phyloP scores from a whole-genome alignment of 768 basidiomycete species.

The Lactarius sp. region DNA sequence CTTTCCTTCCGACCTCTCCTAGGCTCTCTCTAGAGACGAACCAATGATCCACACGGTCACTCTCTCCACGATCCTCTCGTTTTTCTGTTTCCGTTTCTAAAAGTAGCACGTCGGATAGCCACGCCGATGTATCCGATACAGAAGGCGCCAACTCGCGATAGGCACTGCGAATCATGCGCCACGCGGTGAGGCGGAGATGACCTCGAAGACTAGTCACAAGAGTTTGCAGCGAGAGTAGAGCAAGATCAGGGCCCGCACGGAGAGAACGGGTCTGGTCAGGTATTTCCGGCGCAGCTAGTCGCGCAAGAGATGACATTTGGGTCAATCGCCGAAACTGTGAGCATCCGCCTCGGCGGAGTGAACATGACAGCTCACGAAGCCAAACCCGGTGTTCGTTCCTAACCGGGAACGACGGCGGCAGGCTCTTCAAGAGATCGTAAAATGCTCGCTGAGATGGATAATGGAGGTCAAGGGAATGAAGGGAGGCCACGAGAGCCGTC shows the following conservation, averaged over 20 bases:
- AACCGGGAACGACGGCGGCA: constrained; percentile 40
- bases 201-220: constrained; percentile 13
- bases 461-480: constrained; percentile 51
- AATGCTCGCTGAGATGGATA: constrained; percentile 66
- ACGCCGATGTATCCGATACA: constrained; percentile 8
- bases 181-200: constrained; percentile 17
- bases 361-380: constrained; percentile 48
- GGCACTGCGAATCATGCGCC: constrained; percentile 20
- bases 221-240: constrained; percentile 12
- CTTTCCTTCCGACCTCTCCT: constrained; percentile 23
- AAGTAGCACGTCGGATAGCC: constrained; percentile 19
- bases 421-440: constrained; percentile 40
- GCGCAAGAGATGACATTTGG: constrained; percentile 1
- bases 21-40: constrained; percentile 14
- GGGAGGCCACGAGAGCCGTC: constrained; percentile 45
- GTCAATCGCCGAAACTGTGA: constrained; percentile 13
- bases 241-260: constrained; percentile 7
- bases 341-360: constrained; percentile 34
- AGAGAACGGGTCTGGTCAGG: neutral
- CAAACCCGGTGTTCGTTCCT: constrained; percentile 40
- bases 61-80: neutral
- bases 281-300: neutral
- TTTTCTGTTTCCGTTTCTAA: constrained; percentile 6
- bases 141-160: constrained; percentile 22
- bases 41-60: constrained; percentile 11